Base-by-base conservation (phyloP, 371 early-diverging fungal species). In the Dichotomocladium elegans region DNA sequence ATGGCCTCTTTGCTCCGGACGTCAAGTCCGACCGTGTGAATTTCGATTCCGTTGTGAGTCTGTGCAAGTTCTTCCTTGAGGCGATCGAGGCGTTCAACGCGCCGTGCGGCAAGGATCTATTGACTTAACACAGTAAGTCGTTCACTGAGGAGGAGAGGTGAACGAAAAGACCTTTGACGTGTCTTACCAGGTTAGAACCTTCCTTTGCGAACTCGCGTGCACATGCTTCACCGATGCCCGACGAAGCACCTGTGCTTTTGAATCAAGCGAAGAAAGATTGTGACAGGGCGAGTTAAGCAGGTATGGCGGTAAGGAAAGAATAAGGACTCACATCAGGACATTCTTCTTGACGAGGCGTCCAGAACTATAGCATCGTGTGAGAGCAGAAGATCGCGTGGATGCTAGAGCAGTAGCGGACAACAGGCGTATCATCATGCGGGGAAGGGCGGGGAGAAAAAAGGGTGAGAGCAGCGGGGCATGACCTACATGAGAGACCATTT, bases 141-240 rank as follows among this genome's bases (percentile, higher is more conserved):
- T 5, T 14, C 7, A 37, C 6, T 3, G 4, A 30, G 7, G 4
- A 15, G 11, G 12, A 47, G 28, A 12, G 12, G 8, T 19, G 2
- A n/a, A 2, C 22, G 27, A 27, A 1, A 14, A 29, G 14, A 14
- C 29, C 15, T 46, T 5, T 8, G 7, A 2, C 27, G 25, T 45
- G 21, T 41, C 48, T 48, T 78, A 83, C 84, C 53, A 96, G 59
- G 62, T 93, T 79, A 31, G 89, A 82, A 19, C 90, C 91, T 31
- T 81, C 82, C 21, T 74, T 74, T 8, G 96, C 96, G 65, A 92
- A 96, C 53, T 90, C 89, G 27, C 78, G 66, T 10, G 95, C 94
- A 49, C 86, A 86, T 2, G 90, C 89, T 47, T 83, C 85, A 30
- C 96, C 95, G 46, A 95, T 95, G 37, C 95, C 95, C 2, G 93